Evolutionary conservation across 495 filamentous ascomycete genomes (phyloP).

Genomic region (Jackrogersella multiformis): DNA sequence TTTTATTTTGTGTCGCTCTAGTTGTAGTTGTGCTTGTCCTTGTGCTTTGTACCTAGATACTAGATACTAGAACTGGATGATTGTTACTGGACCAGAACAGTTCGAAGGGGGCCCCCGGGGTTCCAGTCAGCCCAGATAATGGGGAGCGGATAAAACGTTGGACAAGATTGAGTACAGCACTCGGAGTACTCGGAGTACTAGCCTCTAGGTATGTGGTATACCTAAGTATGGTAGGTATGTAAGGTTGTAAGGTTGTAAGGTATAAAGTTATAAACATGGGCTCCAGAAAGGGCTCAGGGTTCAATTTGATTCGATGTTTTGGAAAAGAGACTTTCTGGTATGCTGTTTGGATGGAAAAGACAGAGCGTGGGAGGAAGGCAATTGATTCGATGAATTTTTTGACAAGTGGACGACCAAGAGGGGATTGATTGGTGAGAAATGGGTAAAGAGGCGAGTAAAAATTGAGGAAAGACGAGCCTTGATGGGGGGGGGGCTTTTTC

Average conservation of each 20-base stretch:
- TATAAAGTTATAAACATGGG: conserved; percentile 15
- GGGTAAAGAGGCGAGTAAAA: conserved; percentile 46
- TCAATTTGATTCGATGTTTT: conserved; percentile 48
- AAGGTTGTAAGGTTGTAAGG: conserved; percentile 13
- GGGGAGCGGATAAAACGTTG: conserved; percentile 42
- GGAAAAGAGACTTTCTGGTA: conserved; percentile 43
- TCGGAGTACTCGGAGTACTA: too few relatives aligned
- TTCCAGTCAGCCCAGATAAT: conserved; percentile 38
- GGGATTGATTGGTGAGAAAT: conserved; percentile 50
- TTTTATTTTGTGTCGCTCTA: background rate
- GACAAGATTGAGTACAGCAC: conserved; percentile 28
- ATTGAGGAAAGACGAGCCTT: conserved; percentile 38
- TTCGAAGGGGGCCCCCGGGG: background rate
- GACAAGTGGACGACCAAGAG: conserved; percentile 48
- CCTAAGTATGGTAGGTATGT: too few relatives aligned
- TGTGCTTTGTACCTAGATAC: conserved; percentile 35
- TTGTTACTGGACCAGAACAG: conserved; percentile 33
- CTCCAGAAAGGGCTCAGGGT: conserved; percentile 23
- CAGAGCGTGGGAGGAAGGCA: conserved; percentile 43
- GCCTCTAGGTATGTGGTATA: too few relatives aligned
- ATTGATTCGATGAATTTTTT: conserved; percentile 49
- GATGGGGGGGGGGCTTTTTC: conserved; percentile 15
- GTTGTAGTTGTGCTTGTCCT: conserved; percentile 31
- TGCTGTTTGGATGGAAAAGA: conserved; percentile 47
- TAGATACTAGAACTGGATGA: conserved; percentile 33